Base-by-base conservation (phyloP, 352 stramenopile genomes). In the Phytophthora melonis region DNA sequence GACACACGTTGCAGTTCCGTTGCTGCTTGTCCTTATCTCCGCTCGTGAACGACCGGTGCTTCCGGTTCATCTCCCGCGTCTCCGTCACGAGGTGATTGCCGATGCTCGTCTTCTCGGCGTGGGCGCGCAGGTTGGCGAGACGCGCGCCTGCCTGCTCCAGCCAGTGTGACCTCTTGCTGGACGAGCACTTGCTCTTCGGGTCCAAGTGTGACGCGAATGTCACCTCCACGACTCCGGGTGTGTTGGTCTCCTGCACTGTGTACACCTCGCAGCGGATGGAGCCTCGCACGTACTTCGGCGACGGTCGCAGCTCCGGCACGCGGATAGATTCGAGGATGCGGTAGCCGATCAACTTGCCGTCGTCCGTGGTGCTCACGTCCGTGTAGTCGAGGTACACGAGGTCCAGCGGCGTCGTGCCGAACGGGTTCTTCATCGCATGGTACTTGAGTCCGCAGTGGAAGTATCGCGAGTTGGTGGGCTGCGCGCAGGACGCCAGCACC, bases 401-500 rank as follows among this genome's bases (percentile, higher is more conserved):
- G 47, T 96, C 89, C 11, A 96, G 63, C 4, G 83, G 75, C 3
- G 72, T 74, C 19, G 84, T 65, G 6, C 84, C 87, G 58, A 94
- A 94, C 49, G 87, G 87, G 69, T 94, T 93, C 78, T 93, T 93
- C 7, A 96, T 84, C 18, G 85, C 89, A 61, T 92, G 68, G 67
- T 93, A 94, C 72, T 96, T 96, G 62, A 96, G 84, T 7, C 84
- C 89, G 64, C 87, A 94, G 61, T 96, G 89, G 73, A 93, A 96
- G 66, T 88, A 92, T 18, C 75, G 72, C 18, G 84, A 92, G 30
- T 76, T 76, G 10, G 82, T 85, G 14, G 81, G 75, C 19, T 85
- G 75, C 16, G 88, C 88, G 39, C 87, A 95, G 2, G 81, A 87
- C 13, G 86, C 80, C 19, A 96, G 71, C 58, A 94, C 83, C 7